Base-by-base conservation (phyloP, 2,329 filamentous ascomycete species). In the Ophiocordyceps camponoti-leonardi region DNA sequence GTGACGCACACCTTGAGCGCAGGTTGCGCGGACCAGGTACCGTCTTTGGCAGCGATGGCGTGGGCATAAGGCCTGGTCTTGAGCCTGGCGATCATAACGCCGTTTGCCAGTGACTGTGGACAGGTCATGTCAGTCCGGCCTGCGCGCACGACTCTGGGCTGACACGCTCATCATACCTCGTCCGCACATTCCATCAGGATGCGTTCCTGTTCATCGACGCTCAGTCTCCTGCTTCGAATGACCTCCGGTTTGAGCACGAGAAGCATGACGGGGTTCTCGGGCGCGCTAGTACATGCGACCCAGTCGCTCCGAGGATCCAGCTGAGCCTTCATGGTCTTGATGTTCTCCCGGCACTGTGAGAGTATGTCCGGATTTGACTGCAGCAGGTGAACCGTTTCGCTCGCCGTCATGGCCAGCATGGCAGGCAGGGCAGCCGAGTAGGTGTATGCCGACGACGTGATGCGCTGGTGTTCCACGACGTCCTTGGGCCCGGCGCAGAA, bases 371-470 rank as follows among this genome's bases (percentile, higher is more conserved):
- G 88, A 57, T 83, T 87, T 40, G 83, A 83, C 63, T 95, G 87
- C 44, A 98, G 71, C 53, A 96, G 68, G 46, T 80, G 79, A 47
- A 96, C 74, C 1, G 87, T 90, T 65, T 95, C 92, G 58, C 86
- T 94, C 1, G 90, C 87, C 0, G 88, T 95, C n/a, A 93, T 94
- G 18, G 92, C 87, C 45, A 94, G 71, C 69, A 98, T 83, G 19
- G 92, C 92, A 4, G 92, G 92, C 31, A 98, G 71, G 7, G 92
- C 92, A 3, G 92, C 92, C 26, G 90, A 96, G 67, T 86, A 98
- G 4, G 92, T 96, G 62, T 96, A 98, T 0, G 90, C 83, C 1
- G 85, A 79, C 5, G 90, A 86, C 10, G 85, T 86, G 56, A 98
- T 88, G 52, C 92, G 87, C 66, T 98, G 92, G 59, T 98, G 92